These are phyloP conservation scores for Barnettozyma vustinii DNA, from an alignment of 805 yeast genomes.

Conservation along the genomic window DNA sequence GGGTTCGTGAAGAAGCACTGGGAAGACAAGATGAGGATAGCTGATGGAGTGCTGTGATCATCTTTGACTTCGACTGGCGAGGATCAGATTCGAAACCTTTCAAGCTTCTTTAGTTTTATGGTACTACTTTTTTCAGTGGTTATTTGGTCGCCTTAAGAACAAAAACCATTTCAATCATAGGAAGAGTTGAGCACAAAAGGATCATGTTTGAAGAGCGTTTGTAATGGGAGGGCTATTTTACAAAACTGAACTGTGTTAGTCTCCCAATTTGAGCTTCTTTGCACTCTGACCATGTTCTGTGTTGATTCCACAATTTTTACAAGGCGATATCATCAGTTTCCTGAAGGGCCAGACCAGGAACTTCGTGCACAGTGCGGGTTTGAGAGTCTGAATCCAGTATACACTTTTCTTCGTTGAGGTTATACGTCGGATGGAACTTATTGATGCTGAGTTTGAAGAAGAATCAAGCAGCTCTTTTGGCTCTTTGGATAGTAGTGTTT, in stretches of 20 bases:
- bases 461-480: neutral
- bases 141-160: constrained; percentile 10
- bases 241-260: neutral
- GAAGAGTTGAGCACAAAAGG: constrained; percentile 19
- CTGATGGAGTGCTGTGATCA: neutral
- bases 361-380: neutral
- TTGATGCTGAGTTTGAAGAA: neutral
- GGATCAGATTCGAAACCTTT: neutral
- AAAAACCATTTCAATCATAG: constrained; percentile 17
- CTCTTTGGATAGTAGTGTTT: neutral
- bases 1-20: neutral
- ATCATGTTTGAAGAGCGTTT: constrained; percentile 2
- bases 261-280: neutral
- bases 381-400: constrained; percentile 21
- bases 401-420: constrained; percentile 4
- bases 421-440: constrained; percentile 20
- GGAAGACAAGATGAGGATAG: neutral
- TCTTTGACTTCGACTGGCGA: neutral
- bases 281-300: neutral
- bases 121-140: constrained; percentile 2
- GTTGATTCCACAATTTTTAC: neutral
- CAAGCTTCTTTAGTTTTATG: neutral
- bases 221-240: neutral
- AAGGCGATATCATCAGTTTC: constrained; percentile 1
- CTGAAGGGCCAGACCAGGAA: constrained; percentile 21